Evolutionary conservation across 768 basidiomycete species (phyloP), one percentile per base, ranked within the genome.

Genomic region (Boletus pseudo-olivaceus): DNA sequence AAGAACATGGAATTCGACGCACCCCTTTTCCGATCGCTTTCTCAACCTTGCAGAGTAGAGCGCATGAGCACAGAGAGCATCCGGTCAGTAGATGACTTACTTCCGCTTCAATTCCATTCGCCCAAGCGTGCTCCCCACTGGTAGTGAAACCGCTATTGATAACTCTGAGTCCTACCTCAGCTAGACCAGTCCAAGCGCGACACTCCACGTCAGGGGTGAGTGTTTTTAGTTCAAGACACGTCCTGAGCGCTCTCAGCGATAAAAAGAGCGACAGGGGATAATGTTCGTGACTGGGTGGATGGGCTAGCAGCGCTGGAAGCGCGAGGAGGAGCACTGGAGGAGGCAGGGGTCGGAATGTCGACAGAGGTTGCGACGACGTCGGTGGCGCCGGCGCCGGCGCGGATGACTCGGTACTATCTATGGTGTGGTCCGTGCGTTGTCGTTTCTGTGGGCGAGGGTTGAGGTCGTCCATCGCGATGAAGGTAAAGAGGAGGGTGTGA

Each of bases 1-100:
- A 14, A 38, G 12, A 29, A 46, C 23, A 35, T 23, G 20, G 47
- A 35, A 57, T 35, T 41, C 3, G 2, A 77, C 87, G 69, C 54
- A 90, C 87, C 52, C 84, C 88, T 71, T 85, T 87, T 15, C 80
- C 81, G 15, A 88, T 73, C 11, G 87, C 83, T 52, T 77, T 82
- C 62, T 88, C 87, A 3, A 80, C 75, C 80, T 82, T 48, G 45
- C 10, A 29, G 27, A 47, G 14, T 12, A 27, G 8, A 46, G 2
- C 10, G 7, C 3, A 23, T 59, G 41, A 62, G 46, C 7, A 40
- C 5, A 20, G 7, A 29, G 23, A 12, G 12, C 4, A 29, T 9
- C 19, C 9, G 10, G n/a, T 20, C 4, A 14, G 53, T 3, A 27
- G 11, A 8, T 0, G 0, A 55, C 73, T 54, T 20, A 87, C 84